A percentile compares a stretch with the other conserved stretches of the same genome.
These are phyloP conservation scores for Citrus reticulata DNA, from an alignment of 345 rosid genomes.

Conservation along the genomic window DNA sequence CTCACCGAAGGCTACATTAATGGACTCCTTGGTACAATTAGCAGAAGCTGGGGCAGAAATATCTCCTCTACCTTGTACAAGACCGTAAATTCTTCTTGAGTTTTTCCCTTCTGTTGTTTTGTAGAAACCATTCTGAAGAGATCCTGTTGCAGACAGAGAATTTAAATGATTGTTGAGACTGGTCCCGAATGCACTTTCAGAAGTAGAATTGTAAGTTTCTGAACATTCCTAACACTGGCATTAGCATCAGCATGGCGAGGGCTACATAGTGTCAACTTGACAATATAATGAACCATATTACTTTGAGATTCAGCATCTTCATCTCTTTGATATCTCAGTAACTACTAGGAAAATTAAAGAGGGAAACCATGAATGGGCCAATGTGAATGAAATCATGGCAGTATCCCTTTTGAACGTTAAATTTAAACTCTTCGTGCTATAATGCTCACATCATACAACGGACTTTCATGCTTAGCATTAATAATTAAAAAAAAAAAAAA, in stretches of 20 bases:
- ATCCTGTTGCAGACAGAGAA: slow-evolving; percentile 25
- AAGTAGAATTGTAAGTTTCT: slow-evolving; percentile 19
- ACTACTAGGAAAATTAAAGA: background rate
- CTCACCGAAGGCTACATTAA: too few species aligned
- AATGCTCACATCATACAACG: background rate
- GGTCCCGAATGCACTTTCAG: slow-evolving; percentile 17
- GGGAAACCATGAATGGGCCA: background rate
- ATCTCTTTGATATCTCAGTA: background rate
- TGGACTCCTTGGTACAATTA: slow-evolving; percentile 24
- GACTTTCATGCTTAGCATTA: background rate
- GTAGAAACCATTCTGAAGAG: slow-evolving; percentile 27
- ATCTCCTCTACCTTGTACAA: slow-evolving; percentile 40
- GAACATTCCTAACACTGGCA: slow-evolving; percentile 19
- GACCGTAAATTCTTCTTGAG: slow-evolving; percentile 27
- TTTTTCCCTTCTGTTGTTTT: slow-evolving; percentile 20
- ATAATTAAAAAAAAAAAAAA: background rate
- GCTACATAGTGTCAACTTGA: slow-evolving; percentile 8
- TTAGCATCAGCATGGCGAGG: slow-evolving; percentile 29
- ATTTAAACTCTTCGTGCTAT: background rate
- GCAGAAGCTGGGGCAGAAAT: slow-evolving; percentile 25
- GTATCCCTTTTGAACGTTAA: background rate
- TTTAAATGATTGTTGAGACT: slow-evolving; percentile 22
- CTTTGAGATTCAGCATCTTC: slow-evolving; percentile 7
- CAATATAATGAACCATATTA: background rate
- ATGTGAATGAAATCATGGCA: background rate